phyloP scores from a whole-genome alignment of 176 grass and related monocot genomes.

The Stipa capillata region DNA sequence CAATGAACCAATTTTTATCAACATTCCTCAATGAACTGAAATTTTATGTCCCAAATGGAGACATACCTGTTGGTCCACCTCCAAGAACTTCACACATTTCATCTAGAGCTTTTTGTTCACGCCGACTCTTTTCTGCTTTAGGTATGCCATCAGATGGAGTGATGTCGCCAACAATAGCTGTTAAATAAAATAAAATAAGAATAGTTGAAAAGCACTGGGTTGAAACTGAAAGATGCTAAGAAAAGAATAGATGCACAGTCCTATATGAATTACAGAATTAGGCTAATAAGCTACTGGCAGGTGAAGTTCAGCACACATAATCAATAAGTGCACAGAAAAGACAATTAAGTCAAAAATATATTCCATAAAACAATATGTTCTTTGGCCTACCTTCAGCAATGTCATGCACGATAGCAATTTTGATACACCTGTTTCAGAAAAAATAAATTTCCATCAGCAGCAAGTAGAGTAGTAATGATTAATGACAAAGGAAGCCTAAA shows the following conservation, averaged over 20 bases:
- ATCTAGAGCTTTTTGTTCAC: conserved; percentile 70
- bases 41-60: not conserved
- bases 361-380: not conserved
- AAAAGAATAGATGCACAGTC: not conserved
- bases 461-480: not conserved
- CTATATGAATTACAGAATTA: not conserved
- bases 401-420: conserved; percentile 98
- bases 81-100: conserved; percentile 95
- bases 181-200: not conserved
- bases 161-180: conserved; percentile 98
- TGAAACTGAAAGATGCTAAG: conserved; percentile 3
- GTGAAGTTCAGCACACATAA: not conserved
- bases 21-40: not conserved
- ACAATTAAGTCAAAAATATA: not conserved
- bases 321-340: not conserved
- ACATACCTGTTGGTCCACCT: conserved; percentile 61
- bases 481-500: not conserved
- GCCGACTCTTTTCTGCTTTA: conserved; percentile 82
- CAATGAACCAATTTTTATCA: not conserved
- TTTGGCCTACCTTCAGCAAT: conserved; percentile 85
- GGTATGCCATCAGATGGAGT: conserved; percentile 93
- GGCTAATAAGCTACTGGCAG: not conserved
- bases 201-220: not conserved
- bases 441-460: not conserved
- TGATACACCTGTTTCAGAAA: conserved; percentile 61